Base-by-base conservation (phyloP, 2,329 filamentous ascomycete genomes). In the Lachnellula suecica region DNA sequence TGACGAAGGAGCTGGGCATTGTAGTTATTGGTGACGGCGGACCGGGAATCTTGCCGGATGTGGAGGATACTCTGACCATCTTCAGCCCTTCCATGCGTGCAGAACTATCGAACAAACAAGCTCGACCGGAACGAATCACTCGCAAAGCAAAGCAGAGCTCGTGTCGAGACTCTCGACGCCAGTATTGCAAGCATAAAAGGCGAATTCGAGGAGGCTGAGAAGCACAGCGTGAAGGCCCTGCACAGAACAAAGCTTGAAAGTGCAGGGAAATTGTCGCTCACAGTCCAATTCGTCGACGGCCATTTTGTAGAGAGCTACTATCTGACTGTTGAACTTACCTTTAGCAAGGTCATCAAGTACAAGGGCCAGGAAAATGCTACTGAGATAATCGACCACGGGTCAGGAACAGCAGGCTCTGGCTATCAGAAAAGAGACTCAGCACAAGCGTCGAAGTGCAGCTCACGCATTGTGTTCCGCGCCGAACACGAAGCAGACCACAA, bases 251-350 rank as follows among this genome's bases (percentile, higher is more conserved):
- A 20, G 22, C 48, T 50, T 20, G 44, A 49, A 49, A 27, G n/a
- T 48, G 54, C 65, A 97, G 94, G 94, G 72, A 99, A 99, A 79
- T 97, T 91, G 20, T 97, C 93, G 49, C 84, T 99, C 60, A 96
- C 94, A 11, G 94, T 97, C 44, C 93, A 93, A 69, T 97, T 94
- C 68, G 93, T 97, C 68, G 94, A 99, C 70, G 91, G 91, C 58
- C 92, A 96, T 74, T 99, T 99, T 69, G 93, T 99, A 68, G 94
- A 99, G 72, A 95, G 89, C 72, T 99, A 99, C 75, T 99, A 99
- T 72, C 94, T 94, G 31, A 99, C 94, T 35, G 97, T 99, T 67
- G 94, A 99, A 73, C 97, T 97, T 72, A 97, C 93, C 2, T 99
- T 99, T 71, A 95, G 88, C 78, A 96, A 96, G 72, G 87, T 91